phyloP scores from a whole-genome alignment of 768 basidiomycete genomes.

The Hemileccinum impolitum region DNA sequence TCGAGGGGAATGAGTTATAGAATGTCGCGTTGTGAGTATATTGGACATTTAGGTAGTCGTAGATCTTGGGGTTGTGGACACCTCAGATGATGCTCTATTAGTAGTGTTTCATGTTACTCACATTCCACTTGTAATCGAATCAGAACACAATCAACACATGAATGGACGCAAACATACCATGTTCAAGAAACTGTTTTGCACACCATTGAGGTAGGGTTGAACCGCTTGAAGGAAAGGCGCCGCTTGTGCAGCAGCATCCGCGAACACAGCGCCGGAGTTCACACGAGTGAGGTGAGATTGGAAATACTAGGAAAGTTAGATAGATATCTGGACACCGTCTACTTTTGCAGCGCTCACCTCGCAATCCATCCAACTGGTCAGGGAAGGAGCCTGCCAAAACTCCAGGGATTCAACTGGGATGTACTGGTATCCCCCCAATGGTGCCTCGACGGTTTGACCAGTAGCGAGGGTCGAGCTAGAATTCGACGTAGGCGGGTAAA shows the following conservation, averaged over 20 bases:
- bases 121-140: conserved; percentile 59
- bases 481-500: conserved; percentile 70
- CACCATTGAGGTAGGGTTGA: conserved; percentile 64
- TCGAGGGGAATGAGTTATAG: conserved; percentile 65
- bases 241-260: conserved; percentile 50
- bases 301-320: conserved; percentile 24
- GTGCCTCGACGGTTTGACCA: conserved; percentile 61
- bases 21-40: conserved; percentile 80
- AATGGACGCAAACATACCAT: conserved; percentile 44
- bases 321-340: not conserved
- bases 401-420: conserved; percentile 63
- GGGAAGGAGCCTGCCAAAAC: conserved; percentile 51
- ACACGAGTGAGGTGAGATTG: conserved; percentile 22
- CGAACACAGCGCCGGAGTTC: conserved; percentile 43
- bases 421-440: conserved; percentile 83
- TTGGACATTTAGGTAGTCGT: conserved; percentile 73
- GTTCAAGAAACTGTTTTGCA: conserved; percentile 61
- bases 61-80: conserved; percentile 44
- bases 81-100: not conserved
- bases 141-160: conserved; percentile 5
- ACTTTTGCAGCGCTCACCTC: conserved; percentile 30
- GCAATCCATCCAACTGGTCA: conserved; percentile 77
- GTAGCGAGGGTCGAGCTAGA: conserved; percentile 72
- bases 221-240: conserved; percentile 62
- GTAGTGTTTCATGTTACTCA: conserved; percentile 34